These are phyloP conservation scores for Rostrohypoxylon terebratum DNA, from an alignment of 495 filamentous ascomycete genomes.

Conservation along the genomic window DNA sequence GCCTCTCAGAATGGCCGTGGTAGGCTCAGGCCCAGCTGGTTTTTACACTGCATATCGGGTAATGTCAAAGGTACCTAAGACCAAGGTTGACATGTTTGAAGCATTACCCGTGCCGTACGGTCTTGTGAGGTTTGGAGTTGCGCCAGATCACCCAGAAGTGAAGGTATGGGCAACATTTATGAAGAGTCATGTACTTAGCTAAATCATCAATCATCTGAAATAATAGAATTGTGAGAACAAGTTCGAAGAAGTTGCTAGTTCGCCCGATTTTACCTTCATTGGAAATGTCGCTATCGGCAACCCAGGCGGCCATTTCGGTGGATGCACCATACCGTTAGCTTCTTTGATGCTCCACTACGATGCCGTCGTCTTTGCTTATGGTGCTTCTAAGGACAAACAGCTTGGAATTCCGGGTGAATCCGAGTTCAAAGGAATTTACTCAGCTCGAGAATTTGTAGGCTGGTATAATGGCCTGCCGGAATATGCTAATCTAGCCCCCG, in stretches of 20 bases:
- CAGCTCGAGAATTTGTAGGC: conserved; percentile 92
- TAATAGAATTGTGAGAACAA: conserved; percentile 91
- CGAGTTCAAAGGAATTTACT: conserved; percentile 77
- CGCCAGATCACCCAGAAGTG: conserved; percentile 96
- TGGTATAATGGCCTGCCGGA: conserved; percentile 98
- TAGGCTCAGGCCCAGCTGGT: conserved; percentile 95
- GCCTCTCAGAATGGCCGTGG: conserved; percentile 82
- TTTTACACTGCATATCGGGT: conserved; percentile 93
- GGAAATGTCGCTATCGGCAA: conserved; percentile 88
- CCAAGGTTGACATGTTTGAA: conserved; percentile 95
- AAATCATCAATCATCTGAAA: conserved; percentile 1
- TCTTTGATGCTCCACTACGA: conserved; percentile 85
- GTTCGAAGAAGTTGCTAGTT: conserved; percentile 86
- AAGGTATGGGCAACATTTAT: conserved; percentile 70
- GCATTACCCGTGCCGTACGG: conserved; percentile 92
- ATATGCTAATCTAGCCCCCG: conserved; percentile 78
- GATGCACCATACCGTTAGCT: conserved; percentile 71
- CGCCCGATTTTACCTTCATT: conserved; percentile 87
- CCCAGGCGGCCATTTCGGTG: conserved; percentile 53
- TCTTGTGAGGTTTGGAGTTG: conserved; percentile 91
- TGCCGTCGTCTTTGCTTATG: conserved; percentile 92
- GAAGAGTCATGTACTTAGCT: not conserved
- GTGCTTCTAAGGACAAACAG: conserved; percentile 82
- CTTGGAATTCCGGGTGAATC: conserved; percentile 87
- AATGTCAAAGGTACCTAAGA: conserved; percentile 75